These are phyloP conservation scores for Saccharomycopsis olivae DNA, from an alignment of 805 yeast species.

Conservation along the genomic window DNA sequence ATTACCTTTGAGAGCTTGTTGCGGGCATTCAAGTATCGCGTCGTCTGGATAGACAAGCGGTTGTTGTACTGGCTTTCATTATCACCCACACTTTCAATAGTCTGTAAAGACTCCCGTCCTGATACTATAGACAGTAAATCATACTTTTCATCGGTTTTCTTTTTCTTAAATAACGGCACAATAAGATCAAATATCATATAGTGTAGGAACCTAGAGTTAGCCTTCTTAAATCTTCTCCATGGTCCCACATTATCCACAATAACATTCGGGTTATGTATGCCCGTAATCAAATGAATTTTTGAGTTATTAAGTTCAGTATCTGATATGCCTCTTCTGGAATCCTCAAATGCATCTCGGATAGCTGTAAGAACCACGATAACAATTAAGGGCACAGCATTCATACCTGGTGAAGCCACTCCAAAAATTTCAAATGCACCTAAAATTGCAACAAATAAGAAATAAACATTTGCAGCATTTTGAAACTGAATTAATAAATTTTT, in stretches of 20 bases:
- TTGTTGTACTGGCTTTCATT: not conserved
- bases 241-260: slow-evolving; percentile 39
- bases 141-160: not conserved
- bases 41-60: slow-evolving; percentile 16
- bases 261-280: slow-evolving; percentile 50
- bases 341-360: slow-evolving; percentile 69
- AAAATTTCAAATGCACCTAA: slow-evolving; percentile 56
- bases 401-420: slow-evolving; percentile 63
- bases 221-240: slow-evolving; percentile 66
- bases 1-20: slow-evolving; percentile 19
- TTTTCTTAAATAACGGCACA: slow-evolving; percentile 9
- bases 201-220: slow-evolving; percentile 29
- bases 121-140: slow-evolving; percentile 7
- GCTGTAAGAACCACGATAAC: slow-evolving; percentile 71
- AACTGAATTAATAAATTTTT: slow-evolving; percentile 45
- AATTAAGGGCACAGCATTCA: slow-evolving; percentile 72
- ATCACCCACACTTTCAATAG: slow-evolving; percentile 1
- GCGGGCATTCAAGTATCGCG: slow-evolving; percentile 13
- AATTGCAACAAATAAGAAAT: slow-evolving; percentile 44
- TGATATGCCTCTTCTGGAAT: slow-evolving; percentile 50
- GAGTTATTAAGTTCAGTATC: slow-evolving; percentile 64
- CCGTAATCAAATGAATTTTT: slow-evolving; percentile 44
- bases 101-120: slow-evolving; percentile 5
- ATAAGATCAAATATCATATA: slow-evolving; percentile 3
- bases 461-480: slow-evolving; percentile 48